Base-by-base conservation (phyloP, 805 yeast species). In the Monosporozyma yasuniensis region DNA sequence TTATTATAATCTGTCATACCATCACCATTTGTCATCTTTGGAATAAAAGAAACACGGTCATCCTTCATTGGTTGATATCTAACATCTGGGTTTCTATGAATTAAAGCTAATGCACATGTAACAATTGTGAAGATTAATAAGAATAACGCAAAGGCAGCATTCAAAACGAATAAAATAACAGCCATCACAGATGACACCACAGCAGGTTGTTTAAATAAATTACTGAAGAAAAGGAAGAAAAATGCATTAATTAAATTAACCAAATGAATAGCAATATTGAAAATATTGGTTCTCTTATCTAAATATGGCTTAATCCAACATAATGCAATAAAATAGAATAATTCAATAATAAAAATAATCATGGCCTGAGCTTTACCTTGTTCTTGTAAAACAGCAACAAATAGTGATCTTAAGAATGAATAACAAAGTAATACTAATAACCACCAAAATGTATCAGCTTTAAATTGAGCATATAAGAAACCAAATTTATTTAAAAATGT, bases 1-100 rank as follows among this genome's bases (percentile, higher is more conserved):
- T 56, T 56, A 27, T 56, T 51, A 14, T 58, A 63, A 42, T 56
- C 54, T 32, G 50, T 48, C 16, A 47, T 50, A 42, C 57, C 56
- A 5, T 42, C 66, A 46, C 56, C 67, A 32, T 67, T 67, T 50
- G 72, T 81, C 50, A 74, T 73, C 60, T 83, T 76, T 54, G 90
- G 90, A 63, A 93, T 86, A 66, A 93, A 93, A n/a, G 96, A 86
- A 47, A 86, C 93, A 65, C 99, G 80, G 64, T 93, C 99, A 67
- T 93, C 99, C 59, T 84, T 85, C 84, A 91, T 85, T 54, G 96
- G 98, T 71, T 88, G 91, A 72, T 93, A 93, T 59, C 96, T 79
- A 9, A 91, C 80, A 68, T 93, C 99, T 48, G 99, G 98, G 66
- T 93, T 89, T 74, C 85, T 88, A 66, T 85, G 83, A 30, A 90